phyloP scores from a whole-genome alignment of 345 rosid species.

The Salix viminalis region DNA sequence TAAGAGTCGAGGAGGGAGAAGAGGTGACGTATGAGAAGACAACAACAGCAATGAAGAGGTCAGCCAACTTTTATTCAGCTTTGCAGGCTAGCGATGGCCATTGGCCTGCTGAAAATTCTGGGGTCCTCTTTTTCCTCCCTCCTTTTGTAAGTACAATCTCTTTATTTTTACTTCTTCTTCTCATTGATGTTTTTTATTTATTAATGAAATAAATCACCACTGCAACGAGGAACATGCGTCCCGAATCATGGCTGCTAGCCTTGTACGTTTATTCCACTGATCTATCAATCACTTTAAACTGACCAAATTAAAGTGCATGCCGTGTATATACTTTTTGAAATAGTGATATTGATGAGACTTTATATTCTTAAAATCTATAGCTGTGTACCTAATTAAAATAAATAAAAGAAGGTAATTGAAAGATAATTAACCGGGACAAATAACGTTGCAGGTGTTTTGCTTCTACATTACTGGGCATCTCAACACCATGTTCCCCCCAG shows the following conservation, averaged over 20 bases:
- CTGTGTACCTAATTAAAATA: no score
- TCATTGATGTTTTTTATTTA: no score
- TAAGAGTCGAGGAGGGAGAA: not conserved
- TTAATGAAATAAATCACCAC: no score
- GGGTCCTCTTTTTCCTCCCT: conserved; percentile 6
- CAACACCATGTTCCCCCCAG: conserved; percentile 6
- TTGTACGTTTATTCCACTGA: not conserved
- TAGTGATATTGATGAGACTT: no score
- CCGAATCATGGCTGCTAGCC: no score
- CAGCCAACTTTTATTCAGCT: conserved; percentile 12
- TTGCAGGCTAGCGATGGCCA: conserved; percentile 21
- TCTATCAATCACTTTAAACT: no score
- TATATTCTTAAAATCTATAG: no score
- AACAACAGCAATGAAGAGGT: conserved; percentile 9
- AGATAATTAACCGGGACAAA: not conserved
- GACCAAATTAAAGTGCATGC: no score
- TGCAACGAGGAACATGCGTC: no score
- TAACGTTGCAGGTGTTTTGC: not conserved
- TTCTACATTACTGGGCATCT: conserved; percentile 21
- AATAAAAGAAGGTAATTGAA: not conserved
- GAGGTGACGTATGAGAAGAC: conserved; percentile 7
- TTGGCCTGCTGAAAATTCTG: conserved; percentile 18
- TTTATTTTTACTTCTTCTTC: no score
- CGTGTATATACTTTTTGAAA: no score
- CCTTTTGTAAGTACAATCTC: conserved; percentile 4